Base-by-base conservation (phyloP, 345 rosid species). In the Pugionium dolabratum region DNA sequence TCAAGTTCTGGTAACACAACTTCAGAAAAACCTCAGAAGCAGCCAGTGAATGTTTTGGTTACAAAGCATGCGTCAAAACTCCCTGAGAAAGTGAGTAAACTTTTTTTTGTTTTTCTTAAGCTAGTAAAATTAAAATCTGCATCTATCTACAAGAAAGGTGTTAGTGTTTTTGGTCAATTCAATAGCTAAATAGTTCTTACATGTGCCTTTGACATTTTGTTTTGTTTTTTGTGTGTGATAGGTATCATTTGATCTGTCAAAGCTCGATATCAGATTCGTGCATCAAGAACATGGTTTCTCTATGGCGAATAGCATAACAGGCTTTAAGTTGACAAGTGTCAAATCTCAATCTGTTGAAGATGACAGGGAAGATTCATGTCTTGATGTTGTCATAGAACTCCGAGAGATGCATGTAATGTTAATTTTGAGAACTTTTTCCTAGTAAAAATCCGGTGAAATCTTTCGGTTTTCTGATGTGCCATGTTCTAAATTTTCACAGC, bases 381-480 rank as follows among this genome's bases (percentile, higher is more conserved):
- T 93, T 76, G 99, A 93, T 67, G 50, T 88, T 77, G 85, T 78
- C 69, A 48, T 90, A 77, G 91, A 86, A 71, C 82, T 88, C 64
- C 83, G 80, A 67, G 89, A 86, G 85, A 86, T 93, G 74, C 92
- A 90, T 85, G 99, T 93, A 93, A 18, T 54, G 74, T 55, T 26
- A 59, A 36, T 18, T 18, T 52, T 31, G 1, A 66, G 1, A 53
- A 65, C 18, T 28, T 32, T 34, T 59, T 51, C 40, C 37, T 58
- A 50, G 9, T 59, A 39, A 54, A 18, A 54, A 54, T 9, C 11
- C 64, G 5, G 0, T 47, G 46, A 47, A 54, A 4, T 1, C 7
- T 27, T 39, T 61, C 41, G 11, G 47, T 53, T 59, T 62, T 65
- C 56, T 50, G 42, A 66, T 75, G 33, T 53, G 7, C n/a, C 52